Base-by-base conservation (phyloP, 2,329 filamentous ascomycete genomes). In the Colletotrichum sp. region DNA sequence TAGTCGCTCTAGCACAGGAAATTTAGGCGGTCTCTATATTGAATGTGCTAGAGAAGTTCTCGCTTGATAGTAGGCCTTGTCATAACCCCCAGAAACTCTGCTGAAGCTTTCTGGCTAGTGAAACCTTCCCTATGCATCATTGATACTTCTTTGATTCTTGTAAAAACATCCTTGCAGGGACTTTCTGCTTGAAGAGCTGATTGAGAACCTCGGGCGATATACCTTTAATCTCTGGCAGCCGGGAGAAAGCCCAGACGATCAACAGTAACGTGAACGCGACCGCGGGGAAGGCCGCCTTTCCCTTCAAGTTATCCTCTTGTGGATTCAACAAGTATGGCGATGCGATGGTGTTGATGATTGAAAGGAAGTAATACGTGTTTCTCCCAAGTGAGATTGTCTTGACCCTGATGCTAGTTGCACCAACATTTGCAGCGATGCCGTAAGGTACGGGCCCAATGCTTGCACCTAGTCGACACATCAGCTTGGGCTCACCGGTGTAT, bases 321-420 rank as follows among this genome's bases (percentile, higher is more conserved):
- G 57, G 84, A 76, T 86, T 87, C 18, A 88, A 77, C 81, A 88
- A 87, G 74, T 83, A 82, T 1, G 87, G 86, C 3, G 85, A 85
- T 6, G 86, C 79, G 57, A 86, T 78, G 75, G 86, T 89, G 77
- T 83, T 85, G 47, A 85, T 76, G 38, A 90, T 87, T 74, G 84
- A 84, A 29, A 81, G 78, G 8, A 89, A 80, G 73, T 90, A 88
- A 80, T 89, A 90, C 31, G 83, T 78, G 57, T 82, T 83, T 5
- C 86, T 80, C 1, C 85, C 83, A 18, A 88, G 79, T 1, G 84
- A 84, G 5, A 87, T 83, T 1, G 86, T 87, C 80, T 87, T 87
- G 57, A 82, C 81, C 34, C 84, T 82, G 21, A 88, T 82, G 8
- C 86, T 83, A 1, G 29, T 59, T 21, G 57, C 83, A 83, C 0